phyloP scores from a whole-genome alignment of 176 grass and related monocot species.

The Triticum monococcum region DNA sequence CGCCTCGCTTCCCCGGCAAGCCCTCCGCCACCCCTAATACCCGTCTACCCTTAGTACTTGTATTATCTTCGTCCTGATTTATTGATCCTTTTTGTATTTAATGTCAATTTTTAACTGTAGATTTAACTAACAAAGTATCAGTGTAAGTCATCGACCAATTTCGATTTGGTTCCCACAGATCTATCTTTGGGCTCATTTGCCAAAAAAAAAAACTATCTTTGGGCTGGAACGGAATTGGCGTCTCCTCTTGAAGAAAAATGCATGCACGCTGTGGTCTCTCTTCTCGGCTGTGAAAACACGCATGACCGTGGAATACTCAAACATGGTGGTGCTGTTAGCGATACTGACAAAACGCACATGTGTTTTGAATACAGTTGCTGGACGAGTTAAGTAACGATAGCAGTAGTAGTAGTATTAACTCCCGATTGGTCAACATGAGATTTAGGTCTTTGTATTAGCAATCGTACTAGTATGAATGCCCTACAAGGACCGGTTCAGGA shows the following conservation, averaged over 20 bases:
- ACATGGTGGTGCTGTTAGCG: not conserved
- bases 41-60: not conserved
- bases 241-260: too few species aligned
- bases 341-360: not conserved
- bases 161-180: slow-evolving; percentile 28
- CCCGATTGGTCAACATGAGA: too few species aligned
- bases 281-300: not conserved
- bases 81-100: too few species aligned
- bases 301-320: not conserved
- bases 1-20: too few species aligned
- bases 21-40: not conserved
- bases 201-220: not conserved
- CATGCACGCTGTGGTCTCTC: not conserved
- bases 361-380: too few species aligned
- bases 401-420: not conserved
- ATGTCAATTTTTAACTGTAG: too few species aligned
- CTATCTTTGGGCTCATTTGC: slow-evolving; percentile 9
- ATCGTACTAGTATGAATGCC: too few species aligned
- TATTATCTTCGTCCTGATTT: too few species aligned
- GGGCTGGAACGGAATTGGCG: too few species aligned
- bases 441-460: not conserved
- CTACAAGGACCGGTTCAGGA: too few species aligned
- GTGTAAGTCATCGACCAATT: too few species aligned
- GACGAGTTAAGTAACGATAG: not conserved
- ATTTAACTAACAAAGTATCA: too few species aligned